Evolutionary conservation across 2,329 filamentous ascomycete genomes (phyloP), one percentile per base, ranked within the genome.

Genomic region (Setomelanomma holmii): DNA sequence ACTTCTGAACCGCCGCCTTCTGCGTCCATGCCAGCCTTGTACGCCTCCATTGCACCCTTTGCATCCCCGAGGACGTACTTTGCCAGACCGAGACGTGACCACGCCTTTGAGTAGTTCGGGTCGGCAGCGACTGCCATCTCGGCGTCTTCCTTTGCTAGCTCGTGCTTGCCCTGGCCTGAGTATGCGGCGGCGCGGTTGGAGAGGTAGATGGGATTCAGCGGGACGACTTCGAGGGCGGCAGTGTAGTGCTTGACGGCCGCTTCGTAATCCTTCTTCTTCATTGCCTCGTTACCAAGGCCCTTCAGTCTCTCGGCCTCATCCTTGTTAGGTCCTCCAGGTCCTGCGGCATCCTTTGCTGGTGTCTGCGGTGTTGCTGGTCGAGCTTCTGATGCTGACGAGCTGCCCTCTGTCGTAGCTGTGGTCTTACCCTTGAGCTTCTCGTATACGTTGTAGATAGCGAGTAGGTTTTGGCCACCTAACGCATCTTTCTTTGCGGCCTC

Each of bases 121-220:
- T 99, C 95, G 48, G 92, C 84, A 51, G 86, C 85, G 49, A 95
- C 90, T 49, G 95, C 95, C 60, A 95, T 85, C 79, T 98, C 93
- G 40, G 95, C 95, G 75, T 99, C 95, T 56, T 88, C 82, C 66
- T 86, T 87, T 11, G 95, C 95, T 57, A 89, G 87, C 56, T 89
- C 86, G 79, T 98, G 93, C 77, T 96, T 88, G 65, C 87, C 86
- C 56, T 86, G 86, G 19, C 91, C 93, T 22, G 88, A 92, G 82
- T 96, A 90, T 5, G 95, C 95, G 40, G 95, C 95, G 10, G 95
- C 95, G 63, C 95, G 91, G 85, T 99, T 99, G 58, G 91, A 96
- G 35, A 99, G 89, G 83, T 95, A 99, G 77, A 99, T 95, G 34
- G 93, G 90, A 79, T 99, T 98, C 61, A 85, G 81, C 1, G 95